Percentiles rank a stretch among this genome's conserved stretches.
Conservation (phyloP, 345 rosid genomes). For the Fremontodendron californicum region DNA sequence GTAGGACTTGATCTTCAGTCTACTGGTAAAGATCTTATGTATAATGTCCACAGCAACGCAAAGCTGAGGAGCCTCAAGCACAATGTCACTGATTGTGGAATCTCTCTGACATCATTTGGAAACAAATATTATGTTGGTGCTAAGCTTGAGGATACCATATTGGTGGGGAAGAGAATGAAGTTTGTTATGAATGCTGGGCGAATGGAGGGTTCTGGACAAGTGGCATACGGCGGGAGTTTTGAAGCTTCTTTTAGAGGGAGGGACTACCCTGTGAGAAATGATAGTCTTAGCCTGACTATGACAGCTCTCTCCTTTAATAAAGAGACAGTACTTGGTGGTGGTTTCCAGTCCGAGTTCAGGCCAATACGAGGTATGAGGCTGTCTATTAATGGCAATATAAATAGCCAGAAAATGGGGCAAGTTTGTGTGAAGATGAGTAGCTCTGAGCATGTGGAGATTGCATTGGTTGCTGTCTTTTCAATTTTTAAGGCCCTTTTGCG, state of each 20-base stretch:
- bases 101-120: conserved; percentile 58
- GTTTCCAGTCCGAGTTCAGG: conserved; percentile 65
- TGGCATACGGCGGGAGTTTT: conserved; percentile 67
- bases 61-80: conserved; percentile 58
- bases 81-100: conserved; percentile 58
- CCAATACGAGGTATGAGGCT: conserved; percentile 50
- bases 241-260: conserved; percentile 74
- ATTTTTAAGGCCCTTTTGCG: conserved; percentile 46
- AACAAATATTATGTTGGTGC: conserved; percentile 62
- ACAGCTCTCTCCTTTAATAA: conserved; percentile 59
- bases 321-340: conserved; percentile 70
- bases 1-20: conserved; percentile 76
- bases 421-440: conserved; percentile 56
- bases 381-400: conserved; percentile 55
- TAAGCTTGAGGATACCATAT: conserved; percentile 71
- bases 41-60: conserved; percentile 51
- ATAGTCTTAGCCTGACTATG: conserved; percentile 48
- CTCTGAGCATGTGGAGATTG: conserved; percentile 71
- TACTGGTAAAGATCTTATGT: conserved; percentile 68
- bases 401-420: conserved; percentile 75
- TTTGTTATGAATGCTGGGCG: conserved; percentile 59
- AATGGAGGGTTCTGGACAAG: conserved; percentile 57
- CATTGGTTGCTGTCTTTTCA: conserved; percentile 53
- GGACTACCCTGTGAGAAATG: conserved; percentile 74
- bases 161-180: conserved; percentile 70